Evolutionary conservation across 305 asterid genomes (phyloP).

Genomic region (Solanum chacoense): DNA sequence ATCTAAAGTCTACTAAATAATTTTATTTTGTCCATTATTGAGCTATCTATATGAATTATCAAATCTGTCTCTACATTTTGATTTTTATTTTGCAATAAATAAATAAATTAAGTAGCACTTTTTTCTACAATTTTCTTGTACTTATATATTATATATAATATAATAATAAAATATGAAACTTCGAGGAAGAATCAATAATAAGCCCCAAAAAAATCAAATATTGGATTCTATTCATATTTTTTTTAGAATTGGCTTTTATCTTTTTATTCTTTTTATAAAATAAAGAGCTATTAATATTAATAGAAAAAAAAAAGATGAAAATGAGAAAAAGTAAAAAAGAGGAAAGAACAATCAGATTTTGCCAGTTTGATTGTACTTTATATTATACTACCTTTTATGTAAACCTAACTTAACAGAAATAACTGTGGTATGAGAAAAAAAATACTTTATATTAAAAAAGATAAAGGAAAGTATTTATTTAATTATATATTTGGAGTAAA

Average conservation of each 20-base stretch:
- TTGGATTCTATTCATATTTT: not conserved
- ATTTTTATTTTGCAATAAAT: not conserved
- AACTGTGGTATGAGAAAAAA: not conserved
- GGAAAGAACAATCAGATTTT: not conserved
- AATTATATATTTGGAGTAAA: not conserved
- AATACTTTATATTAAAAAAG: not conserved
- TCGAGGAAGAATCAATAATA: not conserved
- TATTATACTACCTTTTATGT: not conserved
- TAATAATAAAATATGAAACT: not conserved
- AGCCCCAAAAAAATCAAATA: not conserved
- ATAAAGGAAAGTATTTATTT: not conserved
- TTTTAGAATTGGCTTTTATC: not conserved
- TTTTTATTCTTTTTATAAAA: not conserved
- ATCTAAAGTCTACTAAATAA: not conserved
- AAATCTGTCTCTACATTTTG: not conserved
- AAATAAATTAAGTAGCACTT: not conserved
- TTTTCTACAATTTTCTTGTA: not conserved
- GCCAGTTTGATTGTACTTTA: not conserved
- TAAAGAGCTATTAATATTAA: not conserved
- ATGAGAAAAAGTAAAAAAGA: not conserved
- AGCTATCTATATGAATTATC: not conserved
- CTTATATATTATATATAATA: not conserved
- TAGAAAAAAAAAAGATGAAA: not conserved
- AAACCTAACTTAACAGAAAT: constrained; percentile 6
- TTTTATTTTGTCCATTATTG: not conserved